Evolutionary conservation across 768 basidiomycete genomes (phyloP), one percentile per base, ranked within the genome.

Genomic region (Russula lepida): DNA sequence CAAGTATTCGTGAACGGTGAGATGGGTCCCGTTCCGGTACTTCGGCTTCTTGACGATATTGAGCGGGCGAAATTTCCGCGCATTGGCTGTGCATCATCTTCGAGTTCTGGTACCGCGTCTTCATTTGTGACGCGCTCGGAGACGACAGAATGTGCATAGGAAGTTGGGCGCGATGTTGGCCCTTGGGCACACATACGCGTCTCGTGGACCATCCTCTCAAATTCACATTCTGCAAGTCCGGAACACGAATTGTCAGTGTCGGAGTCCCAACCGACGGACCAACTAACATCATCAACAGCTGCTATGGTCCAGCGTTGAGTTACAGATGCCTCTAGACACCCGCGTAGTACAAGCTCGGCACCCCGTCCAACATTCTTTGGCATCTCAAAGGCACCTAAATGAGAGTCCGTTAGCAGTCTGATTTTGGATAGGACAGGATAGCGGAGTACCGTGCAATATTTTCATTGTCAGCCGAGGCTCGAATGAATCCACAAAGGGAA

Each of bases 381-480:
- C 62, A 84, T 74, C 3, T 82, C 79, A 68, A 82, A 91, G 2
- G 73, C 79, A 64, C 88, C 89, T 92, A 67, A 66, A 25, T 47
- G 32, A 64, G 43, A 56, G 48, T 37, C 43, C 35, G 52, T 64
- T 39, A 58, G 60, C 64, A 59, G 56, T 37, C 71, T 46, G 17
- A 59, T 46, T 46, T 56, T 48, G 65, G 64, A 39, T 27, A 60
- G 47, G 52, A 54, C 25, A 32, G 17, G 56, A 27, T 21, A 6
- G 39, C 73, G 74, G 72, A 70, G 70, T 74, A 81, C 95, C 92
- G 55, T 86, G 84, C 8, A 95, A 70, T 60, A 99, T 95, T 73
- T 95, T 95, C 82, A 92, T 86, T 54, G 92, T 88, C 59, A 98
- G 72, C 35, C 95, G 77, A 1, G 93, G 94, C 72, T 99, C 95